Evolutionary conservation across 2,329 filamentous ascomycete species (phyloP), one percentile per base, ranked within the genome.

Genomic region (Metarhizium anisopliae): DNA sequence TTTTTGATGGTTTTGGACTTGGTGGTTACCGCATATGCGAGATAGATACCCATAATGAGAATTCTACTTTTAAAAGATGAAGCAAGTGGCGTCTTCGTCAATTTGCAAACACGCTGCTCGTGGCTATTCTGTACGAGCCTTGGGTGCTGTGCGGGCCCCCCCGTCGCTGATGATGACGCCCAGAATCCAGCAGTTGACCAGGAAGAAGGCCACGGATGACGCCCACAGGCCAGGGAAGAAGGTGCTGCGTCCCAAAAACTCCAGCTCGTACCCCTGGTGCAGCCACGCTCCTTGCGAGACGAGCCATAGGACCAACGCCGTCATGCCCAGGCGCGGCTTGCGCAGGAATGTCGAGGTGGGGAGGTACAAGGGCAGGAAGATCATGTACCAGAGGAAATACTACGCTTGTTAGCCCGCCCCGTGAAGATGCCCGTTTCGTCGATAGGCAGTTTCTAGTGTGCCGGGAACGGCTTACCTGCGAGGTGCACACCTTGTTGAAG

Each of bases 401-500:
- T 96, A 11, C 35, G 7, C 20, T 30, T 20, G 35, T 11, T 42
- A 49, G 45, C 25, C 25, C 25, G 25, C 25, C 25, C 3, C 25
- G 25, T 25, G 25, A 25, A 25, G 25, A 25, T 25, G 25, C 25
- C 4, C 25, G 25, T 25, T 25, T 25, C 25, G 25, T 25, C 25
- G 1, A 25, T 25, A 3, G 25, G 25, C 3, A 25, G 25, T 25
- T 25, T 2, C 20, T 20, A 20, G 20, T 20, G 20, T 20, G 20
- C 20, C 20, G 20, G 20, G 20, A 20, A 20, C 3, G 13, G 8
- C 47, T 60, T 80, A 94, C 90, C 81, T 97, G 93, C 66, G 91
- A 96, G 3, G 94, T 99, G 79, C 93, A 97, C 59, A 99, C 94
- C 75, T 99, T 99, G 75, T 99, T 99, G 64, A 97, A 97, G 0